Evolutionary conservation across 2,329 filamentous ascomycete genomes (phyloP), one percentile per base, ranked within the genome.

Genomic region (Trichoderma simmonsii): DNA sequence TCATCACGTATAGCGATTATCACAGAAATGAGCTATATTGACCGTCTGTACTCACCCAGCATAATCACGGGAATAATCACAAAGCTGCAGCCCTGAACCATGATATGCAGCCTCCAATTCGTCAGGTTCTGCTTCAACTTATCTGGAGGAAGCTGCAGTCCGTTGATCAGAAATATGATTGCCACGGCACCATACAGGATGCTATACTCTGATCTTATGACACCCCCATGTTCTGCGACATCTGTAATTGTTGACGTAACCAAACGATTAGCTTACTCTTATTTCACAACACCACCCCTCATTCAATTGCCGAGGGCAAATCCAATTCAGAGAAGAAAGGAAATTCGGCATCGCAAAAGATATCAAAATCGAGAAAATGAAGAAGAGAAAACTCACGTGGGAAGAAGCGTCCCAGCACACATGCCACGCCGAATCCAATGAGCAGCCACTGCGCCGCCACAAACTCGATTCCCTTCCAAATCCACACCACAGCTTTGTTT

Each of bases 161-260:
- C 91, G 70, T 90, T 92, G 75, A 93, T 85, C 71, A 93, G 83
- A 79, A 93, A 93, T 76, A 93, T 92, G 76, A 92, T 81, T 21
- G 86, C 88, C 34, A 93, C 89, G 24, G 87, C 89, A 36, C 91
- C 89, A 78, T 93, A 93, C 34, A 92, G 85, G 69, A 93, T 87
- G 82, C 77, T 89, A 82, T 82, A 87, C 80, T 82, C 88, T 76
- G 81, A 90, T 81, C 80, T 87, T 80, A 85, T 86, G 60, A 81
- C 77, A 7, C 86, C 85, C 43, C 85, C 85, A 64, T 82, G 82
- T 21, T 83, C 82, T 56, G 86, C 86, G 71, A 88, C 83, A 62
- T 59, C 71, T 72, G 18, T 6, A 18, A 32, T 43, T 32, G 12
- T 5, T 30, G 28, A 30, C 18, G 51, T 51, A 34, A 26, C 14